Conservation (phyloP, 345 rosid genomes). For the Erodium maritimum region DNA sequence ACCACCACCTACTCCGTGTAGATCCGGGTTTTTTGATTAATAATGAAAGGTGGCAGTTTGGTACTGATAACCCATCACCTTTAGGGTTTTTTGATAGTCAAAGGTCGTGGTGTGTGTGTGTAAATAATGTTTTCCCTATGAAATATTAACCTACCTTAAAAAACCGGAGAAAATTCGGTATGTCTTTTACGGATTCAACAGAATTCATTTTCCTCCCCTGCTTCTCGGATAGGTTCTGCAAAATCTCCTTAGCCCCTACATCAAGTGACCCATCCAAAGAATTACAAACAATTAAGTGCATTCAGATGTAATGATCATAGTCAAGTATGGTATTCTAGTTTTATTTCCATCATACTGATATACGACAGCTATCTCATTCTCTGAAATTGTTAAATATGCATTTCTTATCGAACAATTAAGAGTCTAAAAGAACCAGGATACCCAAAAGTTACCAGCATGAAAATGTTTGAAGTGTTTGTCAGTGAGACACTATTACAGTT, state of each 20-base stretch:
- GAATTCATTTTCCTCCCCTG: constrained; percentile 82
- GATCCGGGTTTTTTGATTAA: too few relatives aligned
- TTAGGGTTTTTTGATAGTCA: too few relatives aligned
- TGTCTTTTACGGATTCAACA: constrained; percentile 65
- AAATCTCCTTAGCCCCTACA: constrained; percentile 76
- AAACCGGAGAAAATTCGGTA: constrained; percentile 53
- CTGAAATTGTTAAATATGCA: not conserved
- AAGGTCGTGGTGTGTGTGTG: too few relatives aligned
- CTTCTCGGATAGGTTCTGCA: constrained; percentile 72
- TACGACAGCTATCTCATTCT: not conserved
- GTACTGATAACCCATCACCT: too few relatives aligned
- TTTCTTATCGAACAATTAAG: not conserved
- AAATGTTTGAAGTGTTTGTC: too few relatives aligned
- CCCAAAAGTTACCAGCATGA: not conserved
- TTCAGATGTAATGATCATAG: not conserved
- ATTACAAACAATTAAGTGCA: not conserved
- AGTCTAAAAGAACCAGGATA: not conserved
- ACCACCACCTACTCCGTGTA: too few relatives aligned
- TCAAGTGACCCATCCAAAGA: not conserved
- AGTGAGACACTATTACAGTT: not conserved
- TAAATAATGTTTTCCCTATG: too few relatives aligned
- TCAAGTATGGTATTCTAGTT: not conserved
- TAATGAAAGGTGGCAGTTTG: too few relatives aligned
- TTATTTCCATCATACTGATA: not conserved
- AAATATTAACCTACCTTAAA: constrained; percentile 44